A percentile compares a stretch with the other conserved stretches of the same genome.
These are phyloP conservation scores for Hemileccinum impolitum DNA, from an alignment of 768 basidiomycete genomes.

Conservation along the genomic window DNA sequence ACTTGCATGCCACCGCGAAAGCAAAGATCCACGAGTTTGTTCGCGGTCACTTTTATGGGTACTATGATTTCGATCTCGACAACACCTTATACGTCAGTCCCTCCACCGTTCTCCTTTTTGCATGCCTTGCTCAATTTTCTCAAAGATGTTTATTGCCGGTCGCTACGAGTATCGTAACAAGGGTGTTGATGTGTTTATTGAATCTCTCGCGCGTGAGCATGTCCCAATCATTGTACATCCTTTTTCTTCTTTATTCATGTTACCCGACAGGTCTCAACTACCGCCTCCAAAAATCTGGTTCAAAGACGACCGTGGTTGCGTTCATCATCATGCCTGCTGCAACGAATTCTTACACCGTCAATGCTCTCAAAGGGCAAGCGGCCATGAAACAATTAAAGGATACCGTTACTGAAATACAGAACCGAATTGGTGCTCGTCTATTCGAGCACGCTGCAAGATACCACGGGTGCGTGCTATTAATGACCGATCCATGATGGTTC, in stretches of 20 bases:
- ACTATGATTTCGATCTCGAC: slow-evolving; percentile 94
- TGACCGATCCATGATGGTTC: background rate
- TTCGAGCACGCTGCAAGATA: slow-evolving; percentile 95
- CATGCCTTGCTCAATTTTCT: slow-evolving; percentile 4
- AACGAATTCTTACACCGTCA: slow-evolving; percentile 95
- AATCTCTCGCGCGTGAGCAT: slow-evolving; percentile 79
- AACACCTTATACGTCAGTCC: slow-evolving; percentile 76
- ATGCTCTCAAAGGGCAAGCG: slow-evolving; percentile 95
- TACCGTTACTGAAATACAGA: slow-evolving; percentile 93
- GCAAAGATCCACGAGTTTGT: slow-evolving; percentile 99
- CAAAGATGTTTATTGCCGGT: slow-evolving; percentile 96
- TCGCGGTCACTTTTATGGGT: slow-evolving; percentile 96
- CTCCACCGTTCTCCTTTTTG: background rate
- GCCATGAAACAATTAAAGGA: slow-evolving; percentile 96
- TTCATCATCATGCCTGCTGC: slow-evolving; percentile 99
- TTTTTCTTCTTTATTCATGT: background rate
- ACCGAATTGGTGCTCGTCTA: slow-evolving; percentile 84
- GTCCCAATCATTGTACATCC: background rate
- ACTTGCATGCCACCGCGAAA: slow-evolving; percentile 87
- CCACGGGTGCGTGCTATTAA: slow-evolving; percentile 61
- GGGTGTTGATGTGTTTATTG: slow-evolving; percentile 99
- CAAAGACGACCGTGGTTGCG: slow-evolving; percentile 85
- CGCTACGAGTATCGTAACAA: slow-evolving; percentile 99
- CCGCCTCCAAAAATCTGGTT: slow-evolving; percentile 57
- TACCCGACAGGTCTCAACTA: slow-evolving; percentile 48